phyloP scores from a whole-genome alignment of 768 basidiomycete genomes.

The Boletus huronensis region DNA sequence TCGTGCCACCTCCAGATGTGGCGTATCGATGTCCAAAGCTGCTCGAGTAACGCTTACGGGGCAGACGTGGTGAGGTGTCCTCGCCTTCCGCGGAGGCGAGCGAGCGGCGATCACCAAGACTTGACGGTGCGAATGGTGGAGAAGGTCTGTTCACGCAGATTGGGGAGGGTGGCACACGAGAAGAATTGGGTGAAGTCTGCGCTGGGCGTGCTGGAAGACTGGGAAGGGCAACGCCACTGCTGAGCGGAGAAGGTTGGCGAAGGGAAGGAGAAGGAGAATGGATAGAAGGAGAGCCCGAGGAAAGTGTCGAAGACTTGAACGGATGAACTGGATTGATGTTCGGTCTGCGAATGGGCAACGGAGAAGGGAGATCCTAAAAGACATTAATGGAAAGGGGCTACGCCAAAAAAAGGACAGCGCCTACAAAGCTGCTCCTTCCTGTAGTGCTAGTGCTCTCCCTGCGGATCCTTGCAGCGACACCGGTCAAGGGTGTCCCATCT shows the following conservation, averaged over 20 bases:
- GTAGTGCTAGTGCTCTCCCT: conserved; percentile 48
- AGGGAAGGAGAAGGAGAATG: conserved; percentile 48
- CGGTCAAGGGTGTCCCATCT: conserved; percentile 31
- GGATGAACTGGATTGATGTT: conserved; percentile 42
- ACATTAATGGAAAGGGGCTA: conserved; percentile 4
- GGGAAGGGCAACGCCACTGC: conserved; percentile 28
- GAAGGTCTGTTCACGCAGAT: conserved; percentile 35
- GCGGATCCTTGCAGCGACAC: conserved; percentile 43
- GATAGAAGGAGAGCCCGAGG: conserved; percentile 46
- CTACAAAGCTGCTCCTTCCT: conserved; percentile 30
- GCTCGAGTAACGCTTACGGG: conserved; percentile 69
- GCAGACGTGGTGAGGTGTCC: conserved; percentile 28
- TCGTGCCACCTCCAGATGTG: conserved; percentile 40
- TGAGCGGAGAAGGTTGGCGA: conserved; percentile 44
- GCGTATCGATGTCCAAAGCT: conserved; percentile 73
- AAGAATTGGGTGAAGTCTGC: conserved; percentile 40
- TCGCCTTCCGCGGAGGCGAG: conserved; percentile 35
- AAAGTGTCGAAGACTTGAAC: conserved; percentile 50
- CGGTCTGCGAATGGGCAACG: conserved; percentile 44
- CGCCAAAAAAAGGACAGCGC: background rate
- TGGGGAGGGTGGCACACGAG: conserved; percentile 41
- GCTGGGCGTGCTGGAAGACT: conserved; percentile 36
- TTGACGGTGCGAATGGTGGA: conserved; percentile 42
- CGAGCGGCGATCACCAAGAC: conserved; percentile 41
- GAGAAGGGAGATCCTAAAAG: conserved; percentile 37